Percentiles rank a stretch among this genome's conserved stretches.
phyloP scores from a whole-genome alignment of 495 filamentous ascomycete genomes.

The Aspergillus affinis region DNA sequence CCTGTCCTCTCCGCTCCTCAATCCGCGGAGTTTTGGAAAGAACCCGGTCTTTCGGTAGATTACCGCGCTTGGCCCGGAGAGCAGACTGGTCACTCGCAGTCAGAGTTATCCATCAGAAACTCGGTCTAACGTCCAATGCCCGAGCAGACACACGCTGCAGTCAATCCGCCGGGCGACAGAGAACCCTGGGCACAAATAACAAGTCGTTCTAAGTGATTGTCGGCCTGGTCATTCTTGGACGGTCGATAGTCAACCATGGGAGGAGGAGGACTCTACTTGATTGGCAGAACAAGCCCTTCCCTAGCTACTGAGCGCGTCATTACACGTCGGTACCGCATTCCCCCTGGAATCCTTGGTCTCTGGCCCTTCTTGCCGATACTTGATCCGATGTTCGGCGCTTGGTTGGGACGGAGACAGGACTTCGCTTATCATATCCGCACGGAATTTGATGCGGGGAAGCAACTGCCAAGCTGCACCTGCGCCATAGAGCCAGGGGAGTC shows the following conservation, averaged over 20 bases:
- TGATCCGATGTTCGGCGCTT: neutral
- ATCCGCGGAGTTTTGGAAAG: too few relatives aligned
- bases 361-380: neutral
- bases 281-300: neutral
- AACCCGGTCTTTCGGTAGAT: too few relatives aligned
- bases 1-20: too few relatives aligned
- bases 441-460: neutral
- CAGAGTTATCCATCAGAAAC: too few relatives aligned
- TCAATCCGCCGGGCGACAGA: too few relatives aligned
- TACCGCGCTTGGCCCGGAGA: too few relatives aligned
- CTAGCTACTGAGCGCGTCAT: neutral
- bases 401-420: neutral
- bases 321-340: neutral
- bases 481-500: neutral
- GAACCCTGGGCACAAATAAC: too few relatives aligned
- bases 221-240: neutral
- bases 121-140: too few relatives aligned
- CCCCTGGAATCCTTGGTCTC: neutral
- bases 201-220: too few relatives aligned
- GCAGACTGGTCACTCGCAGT: too few relatives aligned
- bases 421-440: neutral
- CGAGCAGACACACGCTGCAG: too few relatives aligned
- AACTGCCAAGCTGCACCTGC: neutral
- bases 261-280: neutral
- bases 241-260: neutral